Conservation (phyloP, 495 filamentous ascomycete species). For the Achaetomiella virescens region DNA sequence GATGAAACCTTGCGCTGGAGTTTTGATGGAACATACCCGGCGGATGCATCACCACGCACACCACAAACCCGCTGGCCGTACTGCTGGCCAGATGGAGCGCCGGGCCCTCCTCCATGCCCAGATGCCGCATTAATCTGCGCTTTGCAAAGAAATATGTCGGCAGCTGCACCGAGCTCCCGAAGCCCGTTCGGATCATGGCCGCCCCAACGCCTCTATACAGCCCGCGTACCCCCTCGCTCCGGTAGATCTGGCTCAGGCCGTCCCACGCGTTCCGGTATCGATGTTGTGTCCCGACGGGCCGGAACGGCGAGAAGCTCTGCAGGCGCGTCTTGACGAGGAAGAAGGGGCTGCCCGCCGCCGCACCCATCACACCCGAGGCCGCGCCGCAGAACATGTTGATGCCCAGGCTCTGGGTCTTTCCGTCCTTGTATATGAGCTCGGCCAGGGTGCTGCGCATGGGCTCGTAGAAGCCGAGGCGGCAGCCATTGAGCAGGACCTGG, state of each 20-base stretch:
- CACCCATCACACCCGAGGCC: conserved; percentile 79
- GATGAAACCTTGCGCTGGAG: neutral
- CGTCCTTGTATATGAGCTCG: conserved; percentile 58
- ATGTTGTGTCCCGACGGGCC: conserved; percentile 94
- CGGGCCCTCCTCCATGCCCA: conserved; percentile 88
- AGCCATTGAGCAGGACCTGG: conserved; percentile 94
- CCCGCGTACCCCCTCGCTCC: conserved; percentile 68
- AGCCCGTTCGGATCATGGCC: conserved; percentile 95
- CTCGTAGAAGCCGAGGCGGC: conserved; percentile 96
- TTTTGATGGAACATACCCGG: conserved; percentile 54
- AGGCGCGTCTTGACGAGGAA: conserved; percentile 98
- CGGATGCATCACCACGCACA: conserved; percentile 97
- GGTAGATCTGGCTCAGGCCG: conserved; percentile 72
- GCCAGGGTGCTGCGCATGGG: conserved; percentile 71
- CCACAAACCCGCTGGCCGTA: conserved; percentile 87
- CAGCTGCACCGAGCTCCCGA: conserved; percentile 89
- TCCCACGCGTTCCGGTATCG: conserved; percentile 80
- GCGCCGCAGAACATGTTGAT: conserved; percentile 93
- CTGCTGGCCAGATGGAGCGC: conserved; percentile 83
- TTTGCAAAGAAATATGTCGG: conserved; percentile 99
- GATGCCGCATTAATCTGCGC: conserved; percentile 66
- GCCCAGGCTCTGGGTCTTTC: conserved; percentile 68
- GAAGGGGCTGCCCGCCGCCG: conserved; percentile 86
- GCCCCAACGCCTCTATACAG: conserved; percentile 85
- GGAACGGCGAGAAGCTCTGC: conserved; percentile 89